Evolutionary conservation across 768 basidiomycete genomes (phyloP), one percentile per base, ranked within the genome.

Genomic region (Punctularia strigosozonata): DNA sequence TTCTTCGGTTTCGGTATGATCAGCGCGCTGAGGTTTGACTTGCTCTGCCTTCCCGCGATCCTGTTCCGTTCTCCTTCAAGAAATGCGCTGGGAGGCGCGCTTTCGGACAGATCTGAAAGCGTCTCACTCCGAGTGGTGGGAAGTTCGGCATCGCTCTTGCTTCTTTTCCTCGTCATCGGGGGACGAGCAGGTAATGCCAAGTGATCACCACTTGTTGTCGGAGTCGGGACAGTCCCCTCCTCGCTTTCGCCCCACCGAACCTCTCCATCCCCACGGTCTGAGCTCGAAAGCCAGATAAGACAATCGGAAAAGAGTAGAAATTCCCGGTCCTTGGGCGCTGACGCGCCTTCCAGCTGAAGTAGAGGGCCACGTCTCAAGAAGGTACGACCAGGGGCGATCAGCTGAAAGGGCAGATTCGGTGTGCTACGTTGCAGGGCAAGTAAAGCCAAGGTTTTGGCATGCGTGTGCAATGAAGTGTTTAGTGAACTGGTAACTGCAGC

Each of bases 261-360:
- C 21, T 54, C 42, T 14, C 50, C 50, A 5, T 49, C 52, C 41
- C n/a, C 63, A 20, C 48, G 52, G 34, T 73, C 75, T 30, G 66
- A 74, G 31, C 59, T 63, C 14, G 75, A 73, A 17, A 89, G 65
- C 84, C 85, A 88, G 25, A 91, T 49, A 24, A 92, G 57, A 46
- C 77, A 77, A 57, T 92, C 89, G 12, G 79, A 82, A 54, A 91
- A 86, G 1, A 92, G 67, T 7, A 91, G 61, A 52, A 91, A 84
- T 45, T 84, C 80, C 25, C 80, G 68, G 42, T 73, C 68, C 37
- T 71, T 55, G 12, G 73, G 65, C 31, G 59, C 55, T 3, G 65
- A 68, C 44, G 69, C 69, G 19, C 62, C 57, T 50, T 75, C 75
- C 36, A 69, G 56, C 49, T 80, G 77, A 13, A 76, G 51, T 4